These are phyloP conservation scores for Thermoascus crustaceus DNA, from an alignment of 2,329 filamentous ascomycete genomes.

Conservation along the genomic window DNA sequence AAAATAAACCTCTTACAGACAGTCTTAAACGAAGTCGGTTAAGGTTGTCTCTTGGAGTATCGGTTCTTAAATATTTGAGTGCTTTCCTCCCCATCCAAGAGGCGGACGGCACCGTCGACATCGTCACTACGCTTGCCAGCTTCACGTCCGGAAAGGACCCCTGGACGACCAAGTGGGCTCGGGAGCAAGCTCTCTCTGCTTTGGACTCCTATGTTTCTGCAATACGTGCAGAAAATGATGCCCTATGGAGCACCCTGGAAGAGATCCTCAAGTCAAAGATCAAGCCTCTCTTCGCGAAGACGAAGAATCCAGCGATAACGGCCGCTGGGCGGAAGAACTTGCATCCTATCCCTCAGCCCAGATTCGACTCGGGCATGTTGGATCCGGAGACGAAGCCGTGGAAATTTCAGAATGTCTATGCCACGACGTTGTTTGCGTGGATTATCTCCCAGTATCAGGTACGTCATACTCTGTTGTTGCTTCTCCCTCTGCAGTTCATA, in stretches of 20 bases:
- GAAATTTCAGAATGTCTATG: slow-evolving; percentile 29
- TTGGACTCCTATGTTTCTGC: slow-evolving; percentile 10
- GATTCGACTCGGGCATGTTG: slow-evolving; percentile 28
- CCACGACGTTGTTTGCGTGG: slow-evolving; percentile 29
- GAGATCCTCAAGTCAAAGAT: slow-evolving; percentile 24
- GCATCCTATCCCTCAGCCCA: slow-evolving; percentile 28
- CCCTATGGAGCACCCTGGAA: slow-evolving; percentile 16
- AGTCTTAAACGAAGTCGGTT: slow-evolving; percentile 18
- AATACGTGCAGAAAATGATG: slow-evolving; percentile 3
- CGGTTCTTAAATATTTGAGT: slow-evolving; percentile 18
- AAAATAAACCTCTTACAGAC: slow-evolving; percentile 6
- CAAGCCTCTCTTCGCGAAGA: slow-evolving; percentile 35
- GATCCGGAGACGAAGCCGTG: slow-evolving; percentile 32
- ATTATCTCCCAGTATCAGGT: slow-evolving; percentile 30
- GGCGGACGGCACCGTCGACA: slow-evolving; percentile 14
- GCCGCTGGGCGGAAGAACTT: slow-evolving; percentile 37
- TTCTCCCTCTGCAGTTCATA: slow-evolving; percentile 3
- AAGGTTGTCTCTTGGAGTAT: slow-evolving; percentile 21
- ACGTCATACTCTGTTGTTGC: slow-evolving; percentile 10
- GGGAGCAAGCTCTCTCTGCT: slow-evolving; percentile 11
- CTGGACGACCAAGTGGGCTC: slow-evolving; percentile 25
- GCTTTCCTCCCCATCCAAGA: slow-evolving; percentile 13
- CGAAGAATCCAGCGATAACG: slow-evolving; percentile 35
- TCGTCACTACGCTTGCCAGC: slow-evolving; percentile 26
- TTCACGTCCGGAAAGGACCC: slow-evolving; percentile 25